Conservation (phyloP, 768 basidiomycete genomes). For the Boletus coccyginus region DNA sequence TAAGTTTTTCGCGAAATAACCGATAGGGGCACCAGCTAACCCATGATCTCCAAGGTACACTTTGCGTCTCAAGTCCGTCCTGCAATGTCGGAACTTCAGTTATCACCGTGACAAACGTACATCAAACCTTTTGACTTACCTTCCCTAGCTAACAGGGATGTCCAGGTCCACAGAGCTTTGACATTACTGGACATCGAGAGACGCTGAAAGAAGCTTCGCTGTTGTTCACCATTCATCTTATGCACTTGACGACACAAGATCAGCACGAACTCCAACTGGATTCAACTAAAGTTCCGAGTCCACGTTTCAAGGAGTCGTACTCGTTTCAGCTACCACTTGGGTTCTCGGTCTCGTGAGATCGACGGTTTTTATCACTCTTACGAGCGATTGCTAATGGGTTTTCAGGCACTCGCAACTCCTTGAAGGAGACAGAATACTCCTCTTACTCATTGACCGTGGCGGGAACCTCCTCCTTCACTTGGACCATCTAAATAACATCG, state of each 20-base stretch:
- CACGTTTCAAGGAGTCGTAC: constrained; percentile 25
- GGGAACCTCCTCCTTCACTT: constrained; percentile 37
- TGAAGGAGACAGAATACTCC: constrained; percentile 36
- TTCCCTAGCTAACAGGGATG: neutral
- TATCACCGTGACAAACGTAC: constrained; percentile 2
- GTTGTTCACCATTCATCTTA: constrained; percentile 25
- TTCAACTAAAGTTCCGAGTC: constrained; percentile 16
- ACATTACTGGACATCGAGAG: constrained; percentile 18
- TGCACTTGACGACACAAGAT: constrained; percentile 31
- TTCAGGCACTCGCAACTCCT: constrained; percentile 42
- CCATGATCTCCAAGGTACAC: constrained; percentile 10
- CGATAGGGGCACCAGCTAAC: neutral
- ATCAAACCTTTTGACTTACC: neutral
- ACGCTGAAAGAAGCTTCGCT: constrained; percentile 19
- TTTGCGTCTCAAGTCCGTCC: constrained; percentile 12
- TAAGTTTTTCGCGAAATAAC: constrained; percentile 1
- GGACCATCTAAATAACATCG: constrained; percentile 34
- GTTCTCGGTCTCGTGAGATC: constrained; percentile 24
- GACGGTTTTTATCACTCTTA: neutral
- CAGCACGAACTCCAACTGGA: constrained; percentile 30
- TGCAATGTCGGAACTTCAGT: neutral
- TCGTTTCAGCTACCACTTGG: constrained; percentile 24
- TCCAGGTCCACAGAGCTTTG: constrained; percentile 16
- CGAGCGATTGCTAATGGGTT: neutral
- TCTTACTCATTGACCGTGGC: constrained; percentile 36